phyloP scores from a whole-genome alignment of 352 stramenopile genomes.

The Globisporangium yorkense region DNA sequence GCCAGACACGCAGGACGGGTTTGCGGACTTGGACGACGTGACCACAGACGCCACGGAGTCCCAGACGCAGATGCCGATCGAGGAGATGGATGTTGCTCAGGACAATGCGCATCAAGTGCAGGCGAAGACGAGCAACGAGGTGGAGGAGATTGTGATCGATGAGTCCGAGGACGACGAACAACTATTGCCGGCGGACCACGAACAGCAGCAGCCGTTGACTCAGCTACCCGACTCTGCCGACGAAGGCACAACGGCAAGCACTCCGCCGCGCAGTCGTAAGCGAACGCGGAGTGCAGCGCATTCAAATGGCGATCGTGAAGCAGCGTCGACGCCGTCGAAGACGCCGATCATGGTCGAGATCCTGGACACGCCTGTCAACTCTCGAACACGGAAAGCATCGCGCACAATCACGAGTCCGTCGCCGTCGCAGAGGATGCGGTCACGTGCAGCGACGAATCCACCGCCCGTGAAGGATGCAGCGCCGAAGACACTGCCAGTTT shows the following conservation, averaged over 20 bases:
- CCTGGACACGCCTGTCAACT: not conserved
- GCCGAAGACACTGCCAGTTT: not conserved
- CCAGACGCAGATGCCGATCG: not conserved
- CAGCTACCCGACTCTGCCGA: conserved; percentile 1
- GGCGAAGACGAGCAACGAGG: not conserved
- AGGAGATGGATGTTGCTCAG: not conserved
- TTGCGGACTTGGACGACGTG: not conserved
- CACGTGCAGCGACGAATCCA: not conserved
- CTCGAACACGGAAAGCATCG: not conserved
- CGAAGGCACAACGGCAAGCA: not conserved
- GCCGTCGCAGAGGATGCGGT: not conserved
- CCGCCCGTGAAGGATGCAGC: not conserved
- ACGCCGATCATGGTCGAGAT: not conserved
- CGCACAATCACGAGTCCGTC: not conserved
- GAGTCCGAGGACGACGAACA: not conserved
- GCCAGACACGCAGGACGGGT: conserved; percentile 4
- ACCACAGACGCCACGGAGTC: not conserved
- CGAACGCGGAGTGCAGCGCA: not conserved
- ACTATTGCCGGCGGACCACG: not conserved
- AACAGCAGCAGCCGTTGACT: not conserved
- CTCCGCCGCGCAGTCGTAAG: not conserved
- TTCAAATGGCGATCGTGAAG: not conserved
- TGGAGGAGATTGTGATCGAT: not conserved
- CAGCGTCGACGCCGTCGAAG: not conserved
- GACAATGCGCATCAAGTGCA: too few species aligned